Percentiles rank a stretch among this genome's conserved stretches.
Evolutionary conservation across 768 basidiomycete species (phyloP).

Genomic region (Scleroderma citrinum): DNA sequence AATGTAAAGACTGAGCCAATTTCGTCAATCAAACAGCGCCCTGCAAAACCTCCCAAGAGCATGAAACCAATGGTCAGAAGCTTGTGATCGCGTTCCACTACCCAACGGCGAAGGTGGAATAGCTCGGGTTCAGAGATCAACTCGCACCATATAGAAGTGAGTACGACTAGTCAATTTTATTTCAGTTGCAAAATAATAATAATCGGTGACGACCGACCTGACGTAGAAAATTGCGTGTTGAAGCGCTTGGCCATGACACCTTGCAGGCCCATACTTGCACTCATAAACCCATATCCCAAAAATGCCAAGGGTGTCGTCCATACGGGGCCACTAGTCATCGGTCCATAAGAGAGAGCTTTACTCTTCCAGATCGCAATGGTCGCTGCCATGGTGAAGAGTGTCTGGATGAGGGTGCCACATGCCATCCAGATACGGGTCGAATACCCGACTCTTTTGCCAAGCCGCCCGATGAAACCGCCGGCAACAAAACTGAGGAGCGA

Average conservation of each 20-base stretch:
- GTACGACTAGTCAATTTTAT: slow-evolving; percentile 43
- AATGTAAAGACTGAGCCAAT: slow-evolving; percentile 56
- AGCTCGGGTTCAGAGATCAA: slow-evolving; percentile 72
- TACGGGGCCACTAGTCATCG: slow-evolving; percentile 48
- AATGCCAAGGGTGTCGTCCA: slow-evolving; percentile 66
- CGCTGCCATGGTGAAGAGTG: slow-evolving; percentile 65
- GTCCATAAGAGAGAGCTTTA: slow-evolving; percentile 47
- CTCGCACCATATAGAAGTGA: slow-evolving; percentile 85
- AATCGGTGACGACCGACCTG: slow-evolving; percentile 40
- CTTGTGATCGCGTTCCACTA: slow-evolving; percentile 62
- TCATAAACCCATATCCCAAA: slow-evolving; percentile 70
- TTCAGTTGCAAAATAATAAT: neutral
- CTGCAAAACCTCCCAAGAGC: slow-evolving; percentile 50
- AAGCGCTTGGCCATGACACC: slow-evolving; percentile 80
- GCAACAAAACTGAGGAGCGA: slow-evolving; percentile 65
- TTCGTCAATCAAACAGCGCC: slow-evolving; percentile 58
- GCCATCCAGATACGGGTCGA: slow-evolving; percentile 69
- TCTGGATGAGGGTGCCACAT: slow-evolving; percentile 61
- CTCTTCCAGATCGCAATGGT: slow-evolving; percentile 67
- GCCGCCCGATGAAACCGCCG: slow-evolving; percentile 66
- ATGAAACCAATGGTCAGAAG: slow-evolving; percentile 44
- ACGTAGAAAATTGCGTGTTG: slow-evolving; percentile 70
- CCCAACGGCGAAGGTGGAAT: slow-evolving; percentile 44
- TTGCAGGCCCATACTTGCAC: slow-evolving; percentile 70
- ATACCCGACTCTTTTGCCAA: slow-evolving; percentile 67